A percentile compares a stretch with the other conserved stretches of the same genome.
Evolutionary conservation across 148 eudicot genomes (phyloP).

Genomic region (Tetragonia tetragonoides): DNA sequence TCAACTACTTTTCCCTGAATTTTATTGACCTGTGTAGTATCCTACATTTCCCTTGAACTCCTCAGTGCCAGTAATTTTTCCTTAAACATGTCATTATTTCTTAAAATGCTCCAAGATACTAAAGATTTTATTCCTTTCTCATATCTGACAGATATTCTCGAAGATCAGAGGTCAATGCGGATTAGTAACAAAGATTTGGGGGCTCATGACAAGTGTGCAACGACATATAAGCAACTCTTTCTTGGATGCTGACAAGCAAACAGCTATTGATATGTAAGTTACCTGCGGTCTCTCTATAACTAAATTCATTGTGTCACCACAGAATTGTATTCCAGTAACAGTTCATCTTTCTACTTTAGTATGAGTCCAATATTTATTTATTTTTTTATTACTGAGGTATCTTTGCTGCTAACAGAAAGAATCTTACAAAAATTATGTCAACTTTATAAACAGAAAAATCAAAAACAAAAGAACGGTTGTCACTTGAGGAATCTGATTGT

Average conservation of each 20-base stretch:
- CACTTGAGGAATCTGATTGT: not conserved
- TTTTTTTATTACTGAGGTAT: not conserved
- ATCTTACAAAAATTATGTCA: not conserved
- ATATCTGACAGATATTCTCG: constrained; percentile 62
- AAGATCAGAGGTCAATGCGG: constrained; percentile 79
- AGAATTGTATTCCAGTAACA: not conserved
- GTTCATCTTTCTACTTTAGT: not conserved
- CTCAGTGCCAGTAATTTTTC: not conserved
- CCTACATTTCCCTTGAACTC: not conserved
- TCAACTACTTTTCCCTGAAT: not conserved
- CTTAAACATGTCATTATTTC: not conserved
- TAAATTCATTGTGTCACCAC: not conserved
- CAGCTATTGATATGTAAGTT: constrained; percentile 87
- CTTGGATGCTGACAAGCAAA: constrained; percentile 83
- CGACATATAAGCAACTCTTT: constrained; percentile 83
- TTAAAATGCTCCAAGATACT: not conserved
- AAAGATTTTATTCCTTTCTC: not conserved
- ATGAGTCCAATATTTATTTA: no score
- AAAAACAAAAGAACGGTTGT: not conserved
- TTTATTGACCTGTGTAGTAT: not conserved
- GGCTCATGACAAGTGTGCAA: constrained; percentile 63
- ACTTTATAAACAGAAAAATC: not conserved
- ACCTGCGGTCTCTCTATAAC: not conserved
- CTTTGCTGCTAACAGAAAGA: not conserved
- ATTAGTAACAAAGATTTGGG: constrained; percentile 68